phyloP scores from a whole-genome alignment of 148 eudicot species.

The Bassia scoparia region DNA sequence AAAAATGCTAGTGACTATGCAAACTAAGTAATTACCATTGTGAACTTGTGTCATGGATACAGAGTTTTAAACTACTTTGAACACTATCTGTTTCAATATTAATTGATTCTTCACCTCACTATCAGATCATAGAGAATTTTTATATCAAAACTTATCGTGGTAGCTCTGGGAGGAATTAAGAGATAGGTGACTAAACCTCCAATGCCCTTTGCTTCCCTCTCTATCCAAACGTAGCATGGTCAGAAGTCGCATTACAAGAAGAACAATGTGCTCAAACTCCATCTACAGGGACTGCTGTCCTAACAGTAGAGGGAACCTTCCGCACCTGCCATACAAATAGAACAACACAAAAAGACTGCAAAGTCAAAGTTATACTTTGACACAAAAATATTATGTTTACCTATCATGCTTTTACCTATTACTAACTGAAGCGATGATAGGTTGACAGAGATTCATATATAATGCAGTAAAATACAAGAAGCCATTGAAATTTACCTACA shows the following conservation, averaged over 20 bases:
- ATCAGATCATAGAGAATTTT: neutral
- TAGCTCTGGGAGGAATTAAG: neutral
- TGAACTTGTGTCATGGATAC: neutral
- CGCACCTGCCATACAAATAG: constrained; percentile 56
- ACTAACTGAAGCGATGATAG: too few relatives aligned
- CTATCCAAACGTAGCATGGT: constrained; percentile 83
- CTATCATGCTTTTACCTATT: neutral
- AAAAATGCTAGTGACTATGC: too few relatives aligned
- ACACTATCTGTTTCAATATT: neutral
- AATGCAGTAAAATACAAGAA: neutral
- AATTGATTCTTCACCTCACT: neutral
- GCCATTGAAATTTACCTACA: constrained; percentile 49
- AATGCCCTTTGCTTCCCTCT: constrained; percentile 86
- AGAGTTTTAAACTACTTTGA: neutral
- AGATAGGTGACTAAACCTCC: constrained; percentile 51
- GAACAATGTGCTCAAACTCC: constrained; percentile 95
- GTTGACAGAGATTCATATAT: neutral
- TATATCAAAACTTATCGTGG: neutral
- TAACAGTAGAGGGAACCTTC: constrained; percentile 89
- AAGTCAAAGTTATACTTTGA: neutral
- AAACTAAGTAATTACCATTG: neutral
- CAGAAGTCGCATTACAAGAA: constrained; percentile 94
- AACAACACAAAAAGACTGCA: neutral
- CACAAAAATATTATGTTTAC: neutral
- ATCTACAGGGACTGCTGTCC: constrained; percentile 96